Evolutionary conservation across 1,284 basidiomycete species (phyloP), one percentile per base, ranked within the genome.

Genomic region (Ustanciosporium gigantosporum): DNA sequence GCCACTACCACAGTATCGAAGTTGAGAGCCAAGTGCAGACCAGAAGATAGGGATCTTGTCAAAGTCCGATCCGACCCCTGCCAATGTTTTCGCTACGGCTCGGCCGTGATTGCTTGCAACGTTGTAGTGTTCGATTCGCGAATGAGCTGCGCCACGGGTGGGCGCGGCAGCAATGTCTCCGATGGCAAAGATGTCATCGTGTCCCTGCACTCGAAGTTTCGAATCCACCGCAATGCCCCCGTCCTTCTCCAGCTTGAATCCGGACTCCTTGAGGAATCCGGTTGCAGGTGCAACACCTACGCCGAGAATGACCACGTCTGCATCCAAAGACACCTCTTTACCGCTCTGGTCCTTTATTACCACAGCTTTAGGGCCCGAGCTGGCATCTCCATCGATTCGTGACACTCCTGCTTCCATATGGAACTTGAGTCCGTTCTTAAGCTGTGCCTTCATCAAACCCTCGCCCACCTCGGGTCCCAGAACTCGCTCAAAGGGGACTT

Each of bases 101-200:
- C 91, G 85, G 2, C 90, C 92, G 67, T 94, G 88, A 77, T 90
- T 90, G 32, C 86, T 85, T 17, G 88, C 88, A 51, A 90, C 87
- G 84, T 88, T 92, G 91, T 91, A 94, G 79, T 94, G 91, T 79
- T 94, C 91, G 57, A 93, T 87, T 34, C 90, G 80, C 41, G 81
- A 80, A 51, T 80, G 74, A 40, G 82, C 82, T 3, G 85, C 85
- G 17, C 51, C 65, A 5, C 50, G 52, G 2, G 88, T 86, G 3
- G 88, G 87, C 76, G 89, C 91, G 44, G 85, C 82, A 1, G 91
- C 91, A 69, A 95, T 92, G 79, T 95, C 91, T 39, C 91, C 92
- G 49, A 94, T 85, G 5, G 92, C 92, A 76, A 85, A 96, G 5
- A 95, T 84, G 66, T 86, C 77, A 66, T 61, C 82, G 15, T 55